A percentile compares a stretch with the other conserved stretches of the same genome.
phyloP scores from a whole-genome alignment of 2,329 filamentous ascomycete species.

The Botryotinia narcissicola region DNA sequence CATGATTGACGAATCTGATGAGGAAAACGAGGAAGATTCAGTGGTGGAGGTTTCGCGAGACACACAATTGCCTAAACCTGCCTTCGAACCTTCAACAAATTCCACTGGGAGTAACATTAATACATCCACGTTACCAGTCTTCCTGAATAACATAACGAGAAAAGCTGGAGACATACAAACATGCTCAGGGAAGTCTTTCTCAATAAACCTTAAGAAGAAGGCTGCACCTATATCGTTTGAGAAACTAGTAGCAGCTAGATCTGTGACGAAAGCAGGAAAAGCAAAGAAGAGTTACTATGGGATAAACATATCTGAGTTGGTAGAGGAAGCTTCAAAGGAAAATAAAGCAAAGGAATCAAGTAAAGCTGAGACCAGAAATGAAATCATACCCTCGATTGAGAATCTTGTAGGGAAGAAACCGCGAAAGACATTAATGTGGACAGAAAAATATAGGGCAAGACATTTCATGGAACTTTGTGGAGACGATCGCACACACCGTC shows the following conservation, averaged over 20 bases:
- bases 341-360: slow-evolving; percentile 38
- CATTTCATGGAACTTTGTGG: slow-evolving; percentile 93
- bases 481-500: slow-evolving; percentile 88
- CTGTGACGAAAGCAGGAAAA: slow-evolving; percentile 62
- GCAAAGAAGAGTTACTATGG: slow-evolving; percentile 83
- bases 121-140: slow-evolving; percentile 27
- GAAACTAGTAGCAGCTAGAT: slow-evolving; percentile 64
- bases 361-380: slow-evolving; percentile 43
- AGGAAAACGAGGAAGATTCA: slow-evolving; percentile 17
- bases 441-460: slow-evolving; percentile 91
- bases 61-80: slow-evolving; percentile 7
- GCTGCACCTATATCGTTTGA: slow-evolving; percentile 56
- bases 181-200: slow-evolving; percentile 51
- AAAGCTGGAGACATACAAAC: slow-evolving; percentile 33
- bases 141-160: slow-evolving; percentile 24
- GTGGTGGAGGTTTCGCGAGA: slow-evolving; percentile 11
- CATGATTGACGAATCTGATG: slow-evolving; percentile 23
- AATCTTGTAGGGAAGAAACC: slow-evolving; percentile 32
- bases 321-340: slow-evolving; percentile 65
- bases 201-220: slow-evolving; percentile 54
- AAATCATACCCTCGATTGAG: slow-evolving; percentile 44
- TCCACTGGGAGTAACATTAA: neutral
- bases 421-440: slow-evolving; percentile 69
- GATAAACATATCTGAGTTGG: slow-evolving; percentile 81
- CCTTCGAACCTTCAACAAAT: neutral